These are phyloP conservation scores for Teratosphaeriaceae sp. DNA, from an alignment of 2,329 filamentous ascomycete species.

Conservation along the genomic window DNA sequence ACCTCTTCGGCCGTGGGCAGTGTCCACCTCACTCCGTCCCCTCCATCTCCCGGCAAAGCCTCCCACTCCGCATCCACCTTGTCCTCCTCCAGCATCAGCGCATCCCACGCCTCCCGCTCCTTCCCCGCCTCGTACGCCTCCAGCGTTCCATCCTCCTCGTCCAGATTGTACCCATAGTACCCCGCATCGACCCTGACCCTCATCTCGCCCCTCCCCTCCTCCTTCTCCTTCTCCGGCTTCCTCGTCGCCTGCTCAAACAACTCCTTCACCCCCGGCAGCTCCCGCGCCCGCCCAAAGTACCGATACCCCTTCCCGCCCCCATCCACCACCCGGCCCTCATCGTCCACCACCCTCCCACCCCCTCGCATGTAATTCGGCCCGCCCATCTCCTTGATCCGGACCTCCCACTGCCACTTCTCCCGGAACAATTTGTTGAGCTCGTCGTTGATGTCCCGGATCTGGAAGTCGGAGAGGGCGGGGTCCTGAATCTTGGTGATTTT, in stretches of 20 bases:
- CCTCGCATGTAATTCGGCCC: constrained; percentile 92
- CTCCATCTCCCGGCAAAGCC: constrained; percentile 75
- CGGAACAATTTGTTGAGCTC: constrained; percentile 99
- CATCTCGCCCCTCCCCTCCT: constrained; percentile 56
- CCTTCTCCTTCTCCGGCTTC: constrained; percentile 52
- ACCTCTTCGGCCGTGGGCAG: constrained; percentile 85
- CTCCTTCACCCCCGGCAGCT: constrained; percentile 93
- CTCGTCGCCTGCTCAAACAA: constrained; percentile 74
- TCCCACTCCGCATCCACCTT: constrained; percentile 55
- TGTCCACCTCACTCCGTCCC: constrained; percentile 75
- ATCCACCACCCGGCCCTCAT: constrained; percentile 50
- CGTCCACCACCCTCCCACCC: constrained; percentile 47
- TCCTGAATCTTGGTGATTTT: constrained; percentile 98
- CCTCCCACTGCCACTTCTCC: constrained; percentile 99
- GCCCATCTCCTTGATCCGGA: constrained; percentile 90
- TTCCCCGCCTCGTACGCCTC: constrained; percentile 75
- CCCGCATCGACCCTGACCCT: constrained; percentile 77
- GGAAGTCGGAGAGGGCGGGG: constrained; percentile 82
- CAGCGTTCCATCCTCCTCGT: constrained; percentile 80
- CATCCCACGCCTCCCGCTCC: constrained; percentile 72
- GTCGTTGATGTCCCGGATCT: constrained; percentile 96
- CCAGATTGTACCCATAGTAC: constrained; percentile 92
- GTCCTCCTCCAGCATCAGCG: constrained; percentile 54
- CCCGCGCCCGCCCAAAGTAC: constrained; percentile 85
- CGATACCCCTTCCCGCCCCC: constrained; percentile 82